A percentile compares a stretch with the other conserved stretches of the same genome.
These are phyloP conservation scores for Corynascus novoguineensis DNA, from an alignment of 495 filamentous ascomycete genomes.

Conservation along the genomic window DNA sequence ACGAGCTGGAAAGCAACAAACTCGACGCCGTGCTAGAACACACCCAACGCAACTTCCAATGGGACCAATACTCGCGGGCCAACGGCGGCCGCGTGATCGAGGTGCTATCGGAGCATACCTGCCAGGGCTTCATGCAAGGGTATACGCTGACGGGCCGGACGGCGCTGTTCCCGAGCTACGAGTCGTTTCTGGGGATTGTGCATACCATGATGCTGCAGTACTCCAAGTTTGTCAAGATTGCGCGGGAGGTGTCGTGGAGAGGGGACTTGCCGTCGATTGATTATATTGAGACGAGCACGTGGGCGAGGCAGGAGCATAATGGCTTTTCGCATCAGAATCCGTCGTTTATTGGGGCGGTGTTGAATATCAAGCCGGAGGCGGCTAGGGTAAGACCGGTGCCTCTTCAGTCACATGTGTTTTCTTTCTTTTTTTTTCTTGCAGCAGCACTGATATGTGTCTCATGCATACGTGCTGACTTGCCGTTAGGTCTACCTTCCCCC, in stretches of 20 bases:
- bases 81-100: constrained; percentile 67
- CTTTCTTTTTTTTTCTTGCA: no score
- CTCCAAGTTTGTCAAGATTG: constrained; percentile 68
- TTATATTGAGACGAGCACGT: constrained; percentile 70
- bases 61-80: constrained; percentile 61
- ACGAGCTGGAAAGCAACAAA: constrained; percentile 71
- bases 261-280: constrained; percentile 57
- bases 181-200: constrained; percentile 67
- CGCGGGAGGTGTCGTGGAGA: constrained; percentile 48
- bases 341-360: constrained; percentile 67
- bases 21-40: constrained; percentile 56
- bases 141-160: constrained; percentile 66
- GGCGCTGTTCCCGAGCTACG: constrained; percentile 67
- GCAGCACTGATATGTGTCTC: no score
- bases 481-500: constrained; percentile 56
- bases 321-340: constrained; percentile 75
- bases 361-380: constrained; percentile 60
- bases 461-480: no score
- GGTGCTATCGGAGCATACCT: constrained; percentile 65
- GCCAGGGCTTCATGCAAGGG: constrained; percentile 60
- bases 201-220: constrained; percentile 81
- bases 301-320: constrained; percentile 72
- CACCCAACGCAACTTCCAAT: constrained; percentile 66
- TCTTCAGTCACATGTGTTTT: background rate
- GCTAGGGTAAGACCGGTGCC: constrained; percentile 49